phyloP scores from a whole-genome alignment of 805 yeast species.

The Candida suzukii region DNA sequence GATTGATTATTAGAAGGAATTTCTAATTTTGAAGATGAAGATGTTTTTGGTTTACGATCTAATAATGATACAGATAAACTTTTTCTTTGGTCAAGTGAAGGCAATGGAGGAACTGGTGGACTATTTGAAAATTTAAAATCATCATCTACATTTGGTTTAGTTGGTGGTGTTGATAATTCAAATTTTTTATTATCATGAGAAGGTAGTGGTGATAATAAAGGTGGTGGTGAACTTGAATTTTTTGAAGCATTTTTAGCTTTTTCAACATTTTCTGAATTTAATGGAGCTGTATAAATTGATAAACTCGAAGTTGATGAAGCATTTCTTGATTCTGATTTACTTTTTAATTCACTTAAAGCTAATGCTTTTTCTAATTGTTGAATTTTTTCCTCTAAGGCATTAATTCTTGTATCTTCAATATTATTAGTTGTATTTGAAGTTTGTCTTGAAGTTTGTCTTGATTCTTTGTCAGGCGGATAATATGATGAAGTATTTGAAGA shows the following conservation, averaged over 20 bases:
- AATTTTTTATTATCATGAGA: background rate
- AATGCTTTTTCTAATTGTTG: conserved; percentile 21
- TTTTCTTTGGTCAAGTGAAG: conserved; percentile 17
- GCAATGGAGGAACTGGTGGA: conserved; percentile 25
- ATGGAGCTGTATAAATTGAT: background rate
- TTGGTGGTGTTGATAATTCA: background rate
- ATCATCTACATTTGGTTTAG: background rate
- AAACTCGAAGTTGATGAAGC: background rate
- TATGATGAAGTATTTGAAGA: background rate
- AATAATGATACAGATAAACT: conserved; percentile 1
- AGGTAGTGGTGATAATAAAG: background rate
- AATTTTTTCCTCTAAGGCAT: conserved; percentile 25
- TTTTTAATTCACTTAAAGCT: conserved; percentile 14
- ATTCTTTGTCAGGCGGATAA: background rate
- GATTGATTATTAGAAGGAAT: conserved; percentile 1
- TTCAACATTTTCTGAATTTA: background rate
- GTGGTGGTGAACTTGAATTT: background rate
- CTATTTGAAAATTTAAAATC: no score
- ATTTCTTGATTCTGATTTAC: conserved; percentile 1
- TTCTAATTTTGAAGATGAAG: conserved; percentile 16
- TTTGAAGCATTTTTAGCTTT: background rate
- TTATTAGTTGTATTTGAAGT: background rate
- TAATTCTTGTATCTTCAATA: conserved; percentile 16
- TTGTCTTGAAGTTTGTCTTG: background rate
- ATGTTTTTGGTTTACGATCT: conserved; percentile 4